Evolutionary conservation across 2,329 filamentous ascomycete genomes (phyloP).

Genomic region (Clonostachys rosea): DNA sequence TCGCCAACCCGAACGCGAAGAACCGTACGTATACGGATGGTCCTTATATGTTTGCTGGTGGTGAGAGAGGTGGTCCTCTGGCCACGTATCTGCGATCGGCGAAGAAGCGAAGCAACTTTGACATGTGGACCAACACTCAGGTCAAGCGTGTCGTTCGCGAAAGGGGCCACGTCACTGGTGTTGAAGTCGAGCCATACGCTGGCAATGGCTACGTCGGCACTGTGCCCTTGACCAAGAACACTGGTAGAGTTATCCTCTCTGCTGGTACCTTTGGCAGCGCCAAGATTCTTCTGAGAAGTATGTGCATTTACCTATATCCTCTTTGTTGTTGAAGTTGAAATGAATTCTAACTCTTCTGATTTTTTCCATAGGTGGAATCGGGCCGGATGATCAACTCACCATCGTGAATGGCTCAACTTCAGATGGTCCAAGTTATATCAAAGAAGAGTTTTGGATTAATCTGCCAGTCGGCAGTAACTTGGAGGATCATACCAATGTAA

Average conservation of each 20-base stretch:
- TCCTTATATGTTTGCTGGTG: slow-evolving; percentile 62
- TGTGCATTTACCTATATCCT: slow-evolving; percentile 2
- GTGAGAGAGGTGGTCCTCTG: slow-evolving; percentile 65
- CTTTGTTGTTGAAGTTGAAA: slow-evolving; percentile 10
- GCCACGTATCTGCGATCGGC: slow-evolving; percentile 66
- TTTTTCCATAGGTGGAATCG: slow-evolving; percentile 44
- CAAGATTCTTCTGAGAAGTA: slow-evolving; percentile 62
- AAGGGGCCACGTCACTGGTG: slow-evolving; percentile 57
- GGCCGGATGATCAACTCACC: slow-evolving; percentile 53
- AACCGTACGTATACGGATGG: slow-evolving; percentile 60
- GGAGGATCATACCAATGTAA: slow-evolving; percentile 47
- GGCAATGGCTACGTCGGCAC: slow-evolving; percentile 50
- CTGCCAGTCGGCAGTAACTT: slow-evolving; percentile 56
- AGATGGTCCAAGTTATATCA: slow-evolving; percentile 47
- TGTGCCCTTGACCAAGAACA: slow-evolving; percentile 52
- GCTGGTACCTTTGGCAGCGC: slow-evolving; percentile 67
- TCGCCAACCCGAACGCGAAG: slow-evolving; percentile 56
- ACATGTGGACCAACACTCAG: slow-evolving; percentile 60
- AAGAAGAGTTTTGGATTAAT: slow-evolving; percentile 46
- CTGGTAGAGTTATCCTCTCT: slow-evolving; percentile 63
- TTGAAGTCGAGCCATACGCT: slow-evolving; percentile 57
- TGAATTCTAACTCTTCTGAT: not conserved
- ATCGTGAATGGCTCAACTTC: slow-evolving; percentile 39
- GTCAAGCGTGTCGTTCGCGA: slow-evolving; percentile 63
- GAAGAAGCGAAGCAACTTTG: slow-evolving; percentile 57